Base-by-base conservation (phyloP, 805 yeast genomes). In the Yarrowia alimentaria region DNA sequence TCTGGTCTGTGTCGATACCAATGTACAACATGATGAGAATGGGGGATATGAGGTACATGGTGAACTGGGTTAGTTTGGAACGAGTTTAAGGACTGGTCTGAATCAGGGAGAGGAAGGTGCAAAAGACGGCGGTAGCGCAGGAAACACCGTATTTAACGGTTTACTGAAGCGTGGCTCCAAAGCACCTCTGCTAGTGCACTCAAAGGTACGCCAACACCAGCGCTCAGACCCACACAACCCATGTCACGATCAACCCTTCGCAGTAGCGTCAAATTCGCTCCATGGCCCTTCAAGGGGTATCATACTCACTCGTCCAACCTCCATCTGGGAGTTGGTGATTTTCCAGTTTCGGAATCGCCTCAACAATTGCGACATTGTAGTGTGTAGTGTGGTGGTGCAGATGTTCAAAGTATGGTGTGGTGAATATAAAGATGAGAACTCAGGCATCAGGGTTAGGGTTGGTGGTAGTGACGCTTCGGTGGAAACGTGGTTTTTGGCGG, bases 11-110 rank as follows among this genome's bases (percentile, higher is more conserved):
- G 60, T 90, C 90, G 30, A 84, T 77, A 63, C 98, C 97, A 35
- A 88, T 90, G 60, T 84, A 90, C 67, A 87, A 83, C 98, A 90
- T 90, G 61, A 88, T 84, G n/a, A 79, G 76, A 38, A 90, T 85
- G 0, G 98, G 98, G 1, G 94, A 79, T 59, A 88, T 70, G 34
- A 90, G 77, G 64, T 85, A 90, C 62, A 89, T 83, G 0, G 95
- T 80, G 51, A 61, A 60, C 61, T 57, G 19, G 9, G 32, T 38
- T 38, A 38, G 32, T 11, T 21, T 21, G 24, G 24, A 21, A 9
- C 8, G 24, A 6, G 24, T 21, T 6, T 21, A 21, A 6, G 24
- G 24, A n/a, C n/a, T n/a, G n/a, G n/a, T n/a, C n/a, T n/a, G n/a
- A n/a, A n/a, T n/a, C n/a, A n/a, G n/a, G n/a, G n/a, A n/a, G n/a